These are phyloP conservation scores for Sporothrix globosa DNA, from an alignment of 2,329 filamentous ascomycete genomes.

Conservation along the genomic window DNA sequence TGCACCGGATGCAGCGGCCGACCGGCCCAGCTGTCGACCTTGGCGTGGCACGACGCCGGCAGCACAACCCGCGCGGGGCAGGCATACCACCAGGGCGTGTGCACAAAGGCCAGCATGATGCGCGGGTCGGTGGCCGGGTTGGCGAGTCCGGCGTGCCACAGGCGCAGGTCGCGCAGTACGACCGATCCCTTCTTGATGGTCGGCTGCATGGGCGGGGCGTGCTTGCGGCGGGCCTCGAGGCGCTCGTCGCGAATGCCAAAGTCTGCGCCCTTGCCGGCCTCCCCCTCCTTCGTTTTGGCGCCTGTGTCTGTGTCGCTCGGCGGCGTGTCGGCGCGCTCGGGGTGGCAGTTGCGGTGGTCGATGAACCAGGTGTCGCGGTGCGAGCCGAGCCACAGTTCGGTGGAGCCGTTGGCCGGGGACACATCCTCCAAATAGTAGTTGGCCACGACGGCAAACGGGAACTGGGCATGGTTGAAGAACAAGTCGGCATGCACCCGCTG, in stretches of 20 bases:
- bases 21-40: background rate
- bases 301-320: conserved; percentile 33
- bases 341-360: conserved; percentile 24
- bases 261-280: conserved; percentile 12
- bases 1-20: conserved; percentile 25
- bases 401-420: conserved; percentile 51
- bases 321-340: conserved; percentile 40
- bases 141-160: conserved; percentile 56
- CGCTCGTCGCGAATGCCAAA: conserved; percentile 35
- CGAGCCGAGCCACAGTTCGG: conserved; percentile 56
- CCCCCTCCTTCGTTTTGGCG: background rate
- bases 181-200: conserved; percentile 50
- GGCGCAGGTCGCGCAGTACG: conserved; percentile 51
- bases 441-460: conserved; percentile 53
- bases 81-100: conserved; percentile 47
- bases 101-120: conserved; percentile 49
- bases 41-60: conserved; percentile 11
- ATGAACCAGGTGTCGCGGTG: conserved; percentile 42
- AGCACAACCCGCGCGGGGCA: conserved; percentile 36
- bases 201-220: conserved; percentile 46
- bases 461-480: conserved; percentile 44
- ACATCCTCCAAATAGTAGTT: conserved; percentile 54
- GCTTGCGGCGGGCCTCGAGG: conserved; percentile 41
- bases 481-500: conserved; percentile 50
- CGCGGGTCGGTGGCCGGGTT: conserved; percentile 48